Evolutionary conservation across 768 basidiomycete genomes (phyloP).

Genomic region (Boletellus emodensis): DNA sequence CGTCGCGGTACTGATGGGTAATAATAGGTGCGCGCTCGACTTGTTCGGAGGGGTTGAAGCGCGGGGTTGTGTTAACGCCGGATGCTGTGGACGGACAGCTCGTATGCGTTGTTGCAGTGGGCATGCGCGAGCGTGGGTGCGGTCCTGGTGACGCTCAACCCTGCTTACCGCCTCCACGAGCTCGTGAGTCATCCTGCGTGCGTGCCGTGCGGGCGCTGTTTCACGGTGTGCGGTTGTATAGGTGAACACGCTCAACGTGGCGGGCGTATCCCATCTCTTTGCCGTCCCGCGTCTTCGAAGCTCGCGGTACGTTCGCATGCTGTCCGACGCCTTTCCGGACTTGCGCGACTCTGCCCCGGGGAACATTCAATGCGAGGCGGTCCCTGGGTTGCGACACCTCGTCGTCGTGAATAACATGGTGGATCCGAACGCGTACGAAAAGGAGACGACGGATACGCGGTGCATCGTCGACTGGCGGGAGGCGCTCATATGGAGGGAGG

Average conservation of each 20-base stretch:
- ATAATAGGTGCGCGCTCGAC: constrained; percentile 56
- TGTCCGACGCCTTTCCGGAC: constrained; percentile 55
- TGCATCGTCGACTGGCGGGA: constrained; percentile 70
- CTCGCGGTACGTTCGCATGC: constrained; percentile 59
- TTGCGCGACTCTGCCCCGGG: constrained; percentile 48
- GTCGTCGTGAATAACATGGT: constrained; percentile 63
- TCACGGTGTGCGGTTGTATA: constrained; percentile 22
- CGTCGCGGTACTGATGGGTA: constrained; percentile 81
- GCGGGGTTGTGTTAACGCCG: neutral
- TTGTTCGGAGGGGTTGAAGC: neutral
- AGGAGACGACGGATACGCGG: constrained; percentile 39
- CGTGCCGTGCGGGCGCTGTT: neutral
- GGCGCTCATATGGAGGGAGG: constrained; percentile 63
- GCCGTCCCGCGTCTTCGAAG: constrained; percentile 65
- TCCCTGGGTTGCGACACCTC: constrained; percentile 61
- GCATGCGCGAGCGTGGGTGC: constrained; percentile 84
- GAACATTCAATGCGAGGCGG: constrained; percentile 49
- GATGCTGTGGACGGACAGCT: constrained; percentile 35
- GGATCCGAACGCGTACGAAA: constrained; percentile 37
- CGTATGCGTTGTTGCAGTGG: constrained; percentile 82
- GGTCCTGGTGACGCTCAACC: constrained; percentile 78
- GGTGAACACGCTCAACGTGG: constrained; percentile 60
- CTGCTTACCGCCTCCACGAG: constrained; percentile 70
- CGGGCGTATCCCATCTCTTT: constrained; percentile 65
- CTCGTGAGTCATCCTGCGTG: constrained; percentile 40